Conservation (phyloP, 306 rosid species). For the Glycyrrhiza uralensis region DNA sequence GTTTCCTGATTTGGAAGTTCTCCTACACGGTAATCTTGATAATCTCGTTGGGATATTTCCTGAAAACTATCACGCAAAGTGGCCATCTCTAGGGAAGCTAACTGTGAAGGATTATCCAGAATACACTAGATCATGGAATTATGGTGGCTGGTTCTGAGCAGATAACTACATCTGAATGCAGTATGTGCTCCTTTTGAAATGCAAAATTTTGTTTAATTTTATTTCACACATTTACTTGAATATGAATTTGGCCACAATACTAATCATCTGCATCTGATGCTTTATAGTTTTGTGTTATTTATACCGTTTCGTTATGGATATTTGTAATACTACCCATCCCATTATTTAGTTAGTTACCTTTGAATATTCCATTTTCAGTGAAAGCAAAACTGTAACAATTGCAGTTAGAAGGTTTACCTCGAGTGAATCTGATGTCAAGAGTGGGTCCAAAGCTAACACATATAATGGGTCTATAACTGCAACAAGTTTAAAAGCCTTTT, state of each 20-base stretch:
- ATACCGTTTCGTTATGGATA: neutral
- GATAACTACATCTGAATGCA: neutral
- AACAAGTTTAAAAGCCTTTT: neutral
- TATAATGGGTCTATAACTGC: neutral
- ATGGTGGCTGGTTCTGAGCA: neutral
- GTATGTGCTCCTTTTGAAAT: neutral
- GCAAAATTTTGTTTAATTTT: neutral
- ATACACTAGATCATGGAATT: neutral
- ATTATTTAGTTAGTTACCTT: neutral
- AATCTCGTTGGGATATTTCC: neutral
- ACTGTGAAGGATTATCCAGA: neutral
- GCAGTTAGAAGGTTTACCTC: too few relatives aligned
- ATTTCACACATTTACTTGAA: neutral
- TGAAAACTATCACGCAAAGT: neutral
- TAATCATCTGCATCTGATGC: neutral
- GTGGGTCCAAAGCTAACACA: neutral
- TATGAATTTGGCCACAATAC: neutral
- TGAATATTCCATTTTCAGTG: neutral
- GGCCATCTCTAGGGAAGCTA: neutral
- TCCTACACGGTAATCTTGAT: neutral
- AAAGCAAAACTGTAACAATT: too few relatives aligned
- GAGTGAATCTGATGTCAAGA: neutral
- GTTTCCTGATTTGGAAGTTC: neutral
- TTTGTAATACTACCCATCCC: neutral
- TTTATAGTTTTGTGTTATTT: neutral